A percentile compares a stretch with the other conserved stretches of the same genome.
These are phyloP conservation scores for Aspergillus asperescens DNA, from an alignment of 495 filamentous ascomycete species.

Conservation along the genomic window DNA sequence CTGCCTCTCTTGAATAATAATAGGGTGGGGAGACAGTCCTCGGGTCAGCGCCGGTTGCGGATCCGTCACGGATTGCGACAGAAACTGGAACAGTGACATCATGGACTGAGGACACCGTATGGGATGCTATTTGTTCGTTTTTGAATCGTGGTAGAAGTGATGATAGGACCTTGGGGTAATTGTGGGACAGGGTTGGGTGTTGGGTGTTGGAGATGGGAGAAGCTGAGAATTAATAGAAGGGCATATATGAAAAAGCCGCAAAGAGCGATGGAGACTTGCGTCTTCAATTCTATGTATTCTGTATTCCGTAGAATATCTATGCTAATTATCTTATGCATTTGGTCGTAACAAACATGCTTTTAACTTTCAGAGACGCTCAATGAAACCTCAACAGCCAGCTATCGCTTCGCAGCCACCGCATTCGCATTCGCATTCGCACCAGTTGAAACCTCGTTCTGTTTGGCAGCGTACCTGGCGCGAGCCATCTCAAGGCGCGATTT, in stretches of 20 bases:
- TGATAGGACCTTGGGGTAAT: neutral
- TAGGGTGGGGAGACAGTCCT: neutral
- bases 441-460: constrained; percentile 18
- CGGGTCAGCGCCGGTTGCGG: constrained; percentile 8
- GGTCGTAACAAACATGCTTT: neutral
- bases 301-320: neutral
- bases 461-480: constrained; percentile 39
- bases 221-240: too few species aligned
- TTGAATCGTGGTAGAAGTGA: too few species aligned
- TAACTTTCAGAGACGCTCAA: neutral
- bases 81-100: constrained; percentile 29
- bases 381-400: neutral
- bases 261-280: neutral
- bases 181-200: neutral
- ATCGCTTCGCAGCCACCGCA: constrained; percentile 7
- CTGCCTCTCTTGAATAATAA: neutral
- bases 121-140: too few species aligned
- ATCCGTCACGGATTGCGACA: constrained; percentile 31
- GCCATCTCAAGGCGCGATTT: constrained; percentile 48
- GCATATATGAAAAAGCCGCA: too few species aligned
- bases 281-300: neutral
- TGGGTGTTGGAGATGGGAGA: neutral
- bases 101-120: constrained; percentile 20
- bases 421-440: constrained; percentile 5
- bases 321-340: neutral